Evolutionary conservation across 495 filamentous ascomycete species (phyloP).

Genomic region (Delitschia confertaspora): DNA sequence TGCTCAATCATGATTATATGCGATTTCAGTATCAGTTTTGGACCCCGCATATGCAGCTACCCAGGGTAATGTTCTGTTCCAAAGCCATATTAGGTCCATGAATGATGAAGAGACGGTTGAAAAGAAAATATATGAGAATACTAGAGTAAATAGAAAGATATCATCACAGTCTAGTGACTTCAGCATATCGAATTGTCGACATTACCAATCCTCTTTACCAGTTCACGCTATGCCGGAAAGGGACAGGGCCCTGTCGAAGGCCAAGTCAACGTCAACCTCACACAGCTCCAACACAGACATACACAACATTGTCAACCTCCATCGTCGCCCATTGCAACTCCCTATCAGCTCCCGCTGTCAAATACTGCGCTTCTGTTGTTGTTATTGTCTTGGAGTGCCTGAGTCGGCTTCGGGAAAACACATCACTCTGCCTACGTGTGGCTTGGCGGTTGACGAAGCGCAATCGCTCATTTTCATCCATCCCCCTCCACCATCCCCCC

Average conservation of each 20-base stretch:
- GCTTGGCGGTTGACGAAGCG: constrained; percentile 22
- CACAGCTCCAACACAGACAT: constrained; percentile 2
- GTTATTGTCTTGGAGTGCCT: background rate
- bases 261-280: constrained; percentile 20
- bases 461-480: constrained; percentile 22
- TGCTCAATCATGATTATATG: too few relatives aligned
- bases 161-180: too few relatives aligned
- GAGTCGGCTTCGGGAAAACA: constrained; percentile 9
- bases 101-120: too few relatives aligned
- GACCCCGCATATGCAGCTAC: too few relatives aligned
- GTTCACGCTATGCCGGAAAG: too few relatives aligned
- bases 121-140: too few relatives aligned
- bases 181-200: too few relatives aligned
- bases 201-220: constrained; percentile 29
- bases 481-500: constrained; percentile 2
- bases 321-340: constrained; percentile 11
- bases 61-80: too few relatives aligned
- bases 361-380: background rate
- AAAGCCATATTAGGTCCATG: too few relatives aligned
- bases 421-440: constrained; percentile 26
- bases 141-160: too few relatives aligned
- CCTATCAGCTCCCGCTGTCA: background rate
- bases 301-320: background rate
- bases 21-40: too few relatives aligned
- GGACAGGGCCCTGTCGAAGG: constrained; percentile 20